Base-by-base conservation (phyloP, 2,329 filamentous ascomycete species). In the Blastomyces parvus region DNA sequence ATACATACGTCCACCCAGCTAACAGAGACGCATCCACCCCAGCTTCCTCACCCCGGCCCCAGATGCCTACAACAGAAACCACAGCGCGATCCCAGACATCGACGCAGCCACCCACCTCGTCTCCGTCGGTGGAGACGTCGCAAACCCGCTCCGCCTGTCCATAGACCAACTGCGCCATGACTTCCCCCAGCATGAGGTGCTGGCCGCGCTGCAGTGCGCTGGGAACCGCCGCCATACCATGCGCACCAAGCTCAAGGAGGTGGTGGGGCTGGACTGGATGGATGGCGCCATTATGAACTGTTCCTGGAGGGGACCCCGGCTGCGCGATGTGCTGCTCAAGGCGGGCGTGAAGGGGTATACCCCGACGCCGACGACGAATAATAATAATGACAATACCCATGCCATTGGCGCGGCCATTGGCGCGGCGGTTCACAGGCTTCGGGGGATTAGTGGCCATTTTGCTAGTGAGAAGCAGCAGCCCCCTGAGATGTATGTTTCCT, bases 221-320 rank as follows among this genome's bases (percentile, higher is more conserved):
- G 84, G 84, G 25, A 86, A 86, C 67, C 75, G 84, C 8, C 79
- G 84, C 13, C 83, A 86, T 69, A 83, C 82, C 1, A 86, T 86
- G 83, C 81, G 83, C 33, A 85, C 82, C 0, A 75, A 80, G 66
- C 72, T 85, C 33, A 84, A 83, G 68, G 83, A 86, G 70, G 83
- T 86, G 5, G 74, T 78, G 42, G 84, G 84, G 0, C 80, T 86
- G 52, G 83, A 86, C 68, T 86, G 84, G 84, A 78, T 78, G 46
- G 83, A 85, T 67, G 83, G 79, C 48, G 84, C 83, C 0, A 79
- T 85, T 25, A 85, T 85, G 82, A 86, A 85, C 67, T 84, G 83
- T 67, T 77, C 74, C 62, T 86, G 82, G 82, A 78, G 74, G 17
- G 82, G 82, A 0, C 83, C 83, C 1, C 73, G 80, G 4, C 74